Conservation (phyloP, 768 basidiomycete species). For the Mycena amicta region DNA sequence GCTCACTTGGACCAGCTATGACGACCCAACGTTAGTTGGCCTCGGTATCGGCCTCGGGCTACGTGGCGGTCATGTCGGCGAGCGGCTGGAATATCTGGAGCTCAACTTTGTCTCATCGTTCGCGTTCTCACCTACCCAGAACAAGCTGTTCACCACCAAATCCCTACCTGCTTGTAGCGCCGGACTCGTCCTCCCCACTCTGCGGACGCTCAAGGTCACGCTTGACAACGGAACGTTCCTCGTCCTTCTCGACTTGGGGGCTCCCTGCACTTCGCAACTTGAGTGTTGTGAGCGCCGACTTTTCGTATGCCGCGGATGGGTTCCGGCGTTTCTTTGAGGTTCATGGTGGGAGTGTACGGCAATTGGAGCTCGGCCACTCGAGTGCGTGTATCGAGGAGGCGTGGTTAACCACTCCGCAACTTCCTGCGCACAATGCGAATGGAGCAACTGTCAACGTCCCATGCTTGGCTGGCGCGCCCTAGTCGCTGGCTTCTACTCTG, state of each 20-base stretch:
- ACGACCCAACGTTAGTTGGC: constrained; percentile 54
- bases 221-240: constrained; percentile 73
- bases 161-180: constrained; percentile 18
- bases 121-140: constrained; percentile 16
- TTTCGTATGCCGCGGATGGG: constrained; percentile 65
- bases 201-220: constrained; percentile 70
- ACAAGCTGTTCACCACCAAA: constrained; percentile 6
- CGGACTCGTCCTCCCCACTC: constrained; percentile 57
- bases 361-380: constrained; percentile 76
- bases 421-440: constrained; percentile 30
- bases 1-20: constrained; percentile 75
- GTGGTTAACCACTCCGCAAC: constrained; percentile 51
- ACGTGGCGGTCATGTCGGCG: constrained; percentile 55
- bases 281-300: constrained; percentile 71
- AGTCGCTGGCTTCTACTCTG: constrained; percentile 38
- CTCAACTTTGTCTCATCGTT: constrained; percentile 53
- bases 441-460: constrained; percentile 31
- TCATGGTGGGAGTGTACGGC: constrained; percentile 61
- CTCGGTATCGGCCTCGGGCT: constrained; percentile 24
- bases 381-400: constrained; percentile 68
- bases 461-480: constrained; percentile 32
- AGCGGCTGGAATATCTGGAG: constrained; percentile 67
- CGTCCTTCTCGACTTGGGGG: constrained; percentile 64
- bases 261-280: constrained; percentile 67
- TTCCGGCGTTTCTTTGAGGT: constrained; percentile 67